Evolutionary conservation across 164 flowering plant genomes (phyloP).

Genomic region (Sextonia rubra): DNA sequence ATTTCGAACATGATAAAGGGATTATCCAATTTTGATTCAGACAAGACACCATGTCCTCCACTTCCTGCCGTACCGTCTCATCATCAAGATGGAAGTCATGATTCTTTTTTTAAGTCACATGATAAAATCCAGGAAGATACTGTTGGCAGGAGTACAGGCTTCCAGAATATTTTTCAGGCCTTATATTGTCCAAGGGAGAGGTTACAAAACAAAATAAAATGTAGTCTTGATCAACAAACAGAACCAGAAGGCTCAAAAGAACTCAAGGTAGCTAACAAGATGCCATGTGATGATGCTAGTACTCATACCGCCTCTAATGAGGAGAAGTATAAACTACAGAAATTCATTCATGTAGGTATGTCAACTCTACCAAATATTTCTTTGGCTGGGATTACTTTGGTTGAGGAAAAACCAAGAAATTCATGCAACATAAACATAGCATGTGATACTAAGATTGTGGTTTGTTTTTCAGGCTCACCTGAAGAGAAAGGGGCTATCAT

Average conservation of each 20-base stretch:
- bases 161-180: slow-evolving; percentile 57
- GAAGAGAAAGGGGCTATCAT: slow-evolving; percentile 23
- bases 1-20: slow-evolving; percentile 77
- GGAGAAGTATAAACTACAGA: slow-evolving; percentile 13
- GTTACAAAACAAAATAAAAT: slow-evolving; percentile 11
- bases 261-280: slow-evolving; percentile 18
- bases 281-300: slow-evolving; percentile 19
- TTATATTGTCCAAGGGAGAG: slow-evolving; percentile 36
- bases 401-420: slow-evolving; percentile 15
- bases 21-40: slow-evolving; percentile 27
- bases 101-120: slow-evolving; percentile 16
- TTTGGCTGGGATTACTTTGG: slow-evolving; percentile 11
- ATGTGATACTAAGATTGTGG: slow-evolving; percentile 1
- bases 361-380: slow-evolving; percentile 15
- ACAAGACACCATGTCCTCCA: slow-evolving; percentile 26
- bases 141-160: slow-evolving; percentile 37
- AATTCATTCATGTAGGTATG: slow-evolving; percentile 11
- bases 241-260: slow-evolving; percentile 22
- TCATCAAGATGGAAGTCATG: slow-evolving; percentile 18
- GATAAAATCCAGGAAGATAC: slow-evolving; percentile 17
- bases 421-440: slow-evolving; percentile 20
- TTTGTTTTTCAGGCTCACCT: slow-evolving; percentile 20
- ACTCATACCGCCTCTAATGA: slow-evolving; percentile 20
- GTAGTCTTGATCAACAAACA: slow-evolving; percentile 13
- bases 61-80: slow-evolving; percentile 29